Base-by-base conservation (phyloP, 768 basidiomycete genomes). In the Chalciporus sphaerocephalus region DNA sequence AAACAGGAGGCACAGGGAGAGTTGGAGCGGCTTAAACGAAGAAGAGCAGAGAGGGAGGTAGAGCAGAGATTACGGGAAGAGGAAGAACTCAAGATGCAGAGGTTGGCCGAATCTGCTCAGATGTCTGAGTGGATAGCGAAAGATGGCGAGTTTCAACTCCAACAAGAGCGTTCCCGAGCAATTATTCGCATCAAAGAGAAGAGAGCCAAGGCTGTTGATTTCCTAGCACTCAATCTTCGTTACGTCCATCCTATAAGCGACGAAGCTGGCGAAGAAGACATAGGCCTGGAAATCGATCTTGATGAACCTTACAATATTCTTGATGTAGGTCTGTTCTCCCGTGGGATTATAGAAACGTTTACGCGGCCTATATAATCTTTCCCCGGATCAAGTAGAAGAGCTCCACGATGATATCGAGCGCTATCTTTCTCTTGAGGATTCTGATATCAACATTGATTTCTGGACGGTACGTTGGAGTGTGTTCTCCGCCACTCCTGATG, bases 241-340 rank as follows among this genome's bases (percentile, higher is more conserved):
- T 98, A 97, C 67, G 88, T 92, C 23, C 83, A 86, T 59, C 83
- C 80, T 17, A 73, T 78, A 21, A 78, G 84, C 24, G 78, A 83
- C n/a, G 83, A 87, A 3, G 81, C n/a, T n/a, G n/a, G 81, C 7
- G 76, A 82, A 48, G 93, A 93, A 18, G 91, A 91, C 47, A 80
- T 86, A 36, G 93, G 92, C 21, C 75, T 99, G 40, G 96, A 99
- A 67, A 96, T 98, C 58, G 96, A 99, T 63, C 76, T 98, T 36
- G 96, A 99, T 54, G 96, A 99, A 61, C 96, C 96, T 1, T 99
- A 98, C 70, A 90, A 88, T 56, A 98, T 99, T 54, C 85, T 98
- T 52, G 92, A 96, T 52, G 94, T 93, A 62, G 51, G 87, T 72
- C 3, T 50, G 23, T 21, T 28, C 17, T 9, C 32, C 21, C 13